phyloP scores from a whole-genome alignment of 2,329 filamentous ascomycete genomes.

The Scleromitrula shiraiana region DNA sequence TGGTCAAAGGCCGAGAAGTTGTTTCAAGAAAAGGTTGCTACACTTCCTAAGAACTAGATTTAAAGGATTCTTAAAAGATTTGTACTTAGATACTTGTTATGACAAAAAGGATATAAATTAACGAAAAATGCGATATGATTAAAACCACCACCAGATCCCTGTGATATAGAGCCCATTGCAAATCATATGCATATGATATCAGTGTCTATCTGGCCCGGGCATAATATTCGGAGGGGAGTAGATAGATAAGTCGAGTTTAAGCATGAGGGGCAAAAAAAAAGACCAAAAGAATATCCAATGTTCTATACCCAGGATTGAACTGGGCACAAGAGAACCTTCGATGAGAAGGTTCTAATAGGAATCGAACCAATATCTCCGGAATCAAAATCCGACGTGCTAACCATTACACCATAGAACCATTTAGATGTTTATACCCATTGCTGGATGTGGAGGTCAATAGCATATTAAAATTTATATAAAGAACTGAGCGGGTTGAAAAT shows the following conservation, averaged over 20 bases:
- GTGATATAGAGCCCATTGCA: no score
- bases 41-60: constrained; percentile 42
- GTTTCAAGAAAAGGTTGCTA: constrained; percentile 73
- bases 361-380: constrained; percentile 13
- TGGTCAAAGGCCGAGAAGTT: constrained; percentile 80
- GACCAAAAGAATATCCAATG: neutral
- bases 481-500: no score
- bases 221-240: no score
- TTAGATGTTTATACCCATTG: neutral
- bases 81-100: neutral
- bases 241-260: no score
- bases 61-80: constrained; percentile 2
- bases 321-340: constrained; percentile 3
- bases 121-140: no score
- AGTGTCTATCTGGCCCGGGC: no score
- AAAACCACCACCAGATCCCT: no score
- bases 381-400: constrained; percentile 10
- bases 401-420: constrained; percentile 10
- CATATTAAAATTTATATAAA: neutral
- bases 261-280: neutral
- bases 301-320: constrained; percentile 3
- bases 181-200: no score
- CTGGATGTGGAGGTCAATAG: neutral
- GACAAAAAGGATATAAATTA: neutral
- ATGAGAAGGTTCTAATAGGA: constrained; percentile 10